A percentile compares a stretch with the other conserved stretches of the same genome.
phyloP scores from a whole-genome alignment of 116 monocot genomes.

The Dioscorea cayenensis region DNA sequence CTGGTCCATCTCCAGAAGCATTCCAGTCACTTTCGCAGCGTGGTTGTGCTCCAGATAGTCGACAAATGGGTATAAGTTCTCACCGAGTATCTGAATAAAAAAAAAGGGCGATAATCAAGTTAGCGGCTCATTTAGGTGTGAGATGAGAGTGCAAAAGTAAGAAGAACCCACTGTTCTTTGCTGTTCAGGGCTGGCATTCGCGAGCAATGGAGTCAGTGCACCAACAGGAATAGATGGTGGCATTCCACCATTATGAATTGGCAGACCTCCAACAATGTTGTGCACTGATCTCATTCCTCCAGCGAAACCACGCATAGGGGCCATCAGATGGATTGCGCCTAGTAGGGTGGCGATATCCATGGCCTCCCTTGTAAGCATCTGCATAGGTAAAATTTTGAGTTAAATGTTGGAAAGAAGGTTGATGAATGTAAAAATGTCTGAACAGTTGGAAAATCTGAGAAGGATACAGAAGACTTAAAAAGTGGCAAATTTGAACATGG shows the following conservation, averaged over 20 bases:
- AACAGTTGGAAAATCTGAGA: no score
- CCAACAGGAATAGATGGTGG: slow-evolving; percentile 44
- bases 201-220: slow-evolving; percentile 48
- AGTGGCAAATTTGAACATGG: no score
- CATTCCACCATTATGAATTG: slow-evolving; percentile 22
- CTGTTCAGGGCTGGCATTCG: slow-evolving; percentile 52
- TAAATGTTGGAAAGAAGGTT: slow-evolving; percentile 2
- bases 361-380: slow-evolving; percentile 74
- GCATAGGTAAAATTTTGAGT: not conserved
- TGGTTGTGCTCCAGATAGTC: slow-evolving; percentile 51
- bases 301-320: slow-evolving; percentile 37
- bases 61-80: slow-evolving; percentile 61
- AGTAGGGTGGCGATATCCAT: slow-evolving; percentile 46
- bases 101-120: not conserved
- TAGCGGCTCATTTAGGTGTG: not conserved
- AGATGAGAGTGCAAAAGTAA: not conserved
- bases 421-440: no score
- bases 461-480: no score
- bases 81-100: slow-evolving; percentile 57
- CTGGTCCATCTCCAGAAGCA: slow-evolving; percentile 82
- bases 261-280: slow-evolving; percentile 38
- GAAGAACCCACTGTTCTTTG: slow-evolving; percentile 46
- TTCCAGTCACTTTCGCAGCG: slow-evolving; percentile 71
- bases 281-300: slow-evolving; percentile 47
- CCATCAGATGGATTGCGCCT: slow-evolving; percentile 42